Percentiles rank a stretch among this genome's conserved stretches.
These are phyloP conservation scores for Crithidia bombi DNA, from an alignment of 208 protist genomes.

Conservation along the genomic window DNA sequence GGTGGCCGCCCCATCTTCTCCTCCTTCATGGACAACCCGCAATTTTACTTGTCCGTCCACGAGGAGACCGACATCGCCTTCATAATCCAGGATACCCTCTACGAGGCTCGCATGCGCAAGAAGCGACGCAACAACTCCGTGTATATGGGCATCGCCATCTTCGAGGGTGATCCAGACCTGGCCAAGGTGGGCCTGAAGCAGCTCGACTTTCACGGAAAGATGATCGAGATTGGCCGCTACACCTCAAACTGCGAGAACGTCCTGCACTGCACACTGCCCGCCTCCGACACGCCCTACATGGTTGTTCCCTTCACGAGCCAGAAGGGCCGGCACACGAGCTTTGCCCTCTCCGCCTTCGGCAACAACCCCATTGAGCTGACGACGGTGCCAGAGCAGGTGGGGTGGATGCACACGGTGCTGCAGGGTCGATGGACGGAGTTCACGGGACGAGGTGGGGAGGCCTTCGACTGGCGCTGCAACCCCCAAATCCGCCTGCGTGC, in stretches of 20 bases:
- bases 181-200: slow-evolving; percentile 85
- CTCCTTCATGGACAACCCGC: slow-evolving; percentile 93
- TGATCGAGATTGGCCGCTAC: slow-evolving; percentile 88
- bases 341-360: slow-evolving; percentile 86
- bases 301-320: slow-evolving; percentile 92
- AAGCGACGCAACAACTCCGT: slow-evolving; percentile 89
- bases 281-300: slow-evolving; percentile 82
- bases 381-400: slow-evolving; percentile 83
- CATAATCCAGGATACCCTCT: slow-evolving; percentile 89
- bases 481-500: slow-evolving; percentile 73
- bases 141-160: slow-evolving; percentile 91
- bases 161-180: slow-evolving; percentile 79
- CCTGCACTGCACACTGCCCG: slow-evolving; percentile 80
- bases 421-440: slow-evolving; percentile 86
- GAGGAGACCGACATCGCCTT: slow-evolving; percentile 80
- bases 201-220: slow-evolving; percentile 89
- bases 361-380: slow-evolving; percentile 84
- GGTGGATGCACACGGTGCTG: slow-evolving; percentile 85
- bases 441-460: slow-evolving; percentile 78
- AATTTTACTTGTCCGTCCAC: slow-evolving; percentile 84
- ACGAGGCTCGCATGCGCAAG: slow-evolving; percentile 86
- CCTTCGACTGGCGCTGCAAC: slow-evolving; percentile 92
- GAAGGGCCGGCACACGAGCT: slow-evolving; percentile 76
- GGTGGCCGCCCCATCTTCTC: slow-evolving; percentile 89
- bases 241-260: slow-evolving; percentile 93